Conservation (phyloP, 805 yeast species). For the Starmerella etchellsii region DNA sequence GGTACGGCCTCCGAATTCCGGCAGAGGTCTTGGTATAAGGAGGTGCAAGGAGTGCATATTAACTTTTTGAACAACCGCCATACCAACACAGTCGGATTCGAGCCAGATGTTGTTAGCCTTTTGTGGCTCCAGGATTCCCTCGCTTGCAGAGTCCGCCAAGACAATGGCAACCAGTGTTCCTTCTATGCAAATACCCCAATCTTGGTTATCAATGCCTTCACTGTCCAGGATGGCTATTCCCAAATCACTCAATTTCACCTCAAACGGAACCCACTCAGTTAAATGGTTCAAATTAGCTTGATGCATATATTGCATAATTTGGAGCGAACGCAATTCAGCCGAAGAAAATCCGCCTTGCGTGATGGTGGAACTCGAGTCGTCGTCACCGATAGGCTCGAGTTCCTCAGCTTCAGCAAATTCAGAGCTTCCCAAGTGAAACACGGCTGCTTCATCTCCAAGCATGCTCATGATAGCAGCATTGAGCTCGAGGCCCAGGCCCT, state of each 20-base stretch:
- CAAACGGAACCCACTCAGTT: conserved; percentile 25
- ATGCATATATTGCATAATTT: conserved; percentile 24
- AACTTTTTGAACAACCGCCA: conserved; percentile 54
- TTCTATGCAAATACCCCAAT: conserved; percentile 24
- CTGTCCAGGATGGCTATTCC: conserved; percentile 18
- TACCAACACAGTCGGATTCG: conserved; percentile 32
- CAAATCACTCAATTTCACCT: conserved; percentile 17
- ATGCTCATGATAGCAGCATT: conserved; percentile 33
- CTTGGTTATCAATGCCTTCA: conserved; percentile 19
- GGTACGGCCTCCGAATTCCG: neutral
- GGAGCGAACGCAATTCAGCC: conserved; percentile 21
- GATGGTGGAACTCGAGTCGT: conserved; percentile 26
- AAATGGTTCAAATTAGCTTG: conserved; percentile 22
- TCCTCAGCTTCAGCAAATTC: conserved; percentile 14
- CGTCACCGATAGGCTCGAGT: conserved; percentile 4
- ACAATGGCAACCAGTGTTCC: conserved; percentile 28
- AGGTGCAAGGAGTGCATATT: conserved; percentile 35
- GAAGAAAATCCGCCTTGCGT: conserved; percentile 15
- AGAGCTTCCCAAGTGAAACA: conserved; percentile 41
- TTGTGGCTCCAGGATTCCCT: neutral
- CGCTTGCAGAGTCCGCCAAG: neutral
- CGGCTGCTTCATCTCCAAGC: conserved; percentile 39
- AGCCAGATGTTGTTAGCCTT: conserved; percentile 8
- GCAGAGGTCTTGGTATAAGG: conserved; percentile 35
- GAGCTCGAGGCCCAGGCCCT: conserved; percentile 68